Evolutionary conservation across 225 moss, liverwort and hornwort genomes (phyloP).

Genomic region (Climacium dendroides): DNA sequence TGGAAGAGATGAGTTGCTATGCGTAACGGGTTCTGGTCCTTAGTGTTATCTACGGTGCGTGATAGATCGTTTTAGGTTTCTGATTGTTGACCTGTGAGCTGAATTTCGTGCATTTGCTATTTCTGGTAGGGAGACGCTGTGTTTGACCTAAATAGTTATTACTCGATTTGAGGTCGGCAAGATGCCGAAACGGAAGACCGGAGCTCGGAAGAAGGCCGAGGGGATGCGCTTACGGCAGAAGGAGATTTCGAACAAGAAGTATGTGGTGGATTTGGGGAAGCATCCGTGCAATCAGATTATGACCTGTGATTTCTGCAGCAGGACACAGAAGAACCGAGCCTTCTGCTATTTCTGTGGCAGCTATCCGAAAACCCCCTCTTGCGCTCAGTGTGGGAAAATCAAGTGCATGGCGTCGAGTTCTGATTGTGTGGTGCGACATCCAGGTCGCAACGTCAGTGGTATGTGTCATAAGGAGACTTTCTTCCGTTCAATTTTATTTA

Average conservation of each 20-base stretch:
- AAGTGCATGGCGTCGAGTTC: slow-evolving; percentile 90
- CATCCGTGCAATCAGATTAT: slow-evolving; percentile 85
- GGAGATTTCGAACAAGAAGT: slow-evolving; percentile 79
- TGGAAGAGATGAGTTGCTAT: neutral
- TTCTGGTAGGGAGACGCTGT: neutral
- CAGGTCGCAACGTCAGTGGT: slow-evolving; percentile 90
- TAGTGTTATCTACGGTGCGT: neutral
- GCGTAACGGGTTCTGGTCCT: neutral
- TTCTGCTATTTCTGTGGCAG: slow-evolving; percentile 95
- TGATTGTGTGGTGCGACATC: slow-evolving; percentile 85
- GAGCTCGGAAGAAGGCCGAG: slow-evolving; percentile 96
- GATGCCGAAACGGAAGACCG: slow-evolving; percentile 99
- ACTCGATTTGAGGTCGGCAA: neutral
- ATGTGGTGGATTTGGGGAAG: slow-evolving; percentile 94
- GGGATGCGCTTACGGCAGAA: slow-evolving; percentile 86
- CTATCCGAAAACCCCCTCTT: slow-evolving; percentile 68
- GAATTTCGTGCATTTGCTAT: neutral
- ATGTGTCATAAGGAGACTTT: neutral
- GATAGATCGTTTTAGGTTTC: neutral
- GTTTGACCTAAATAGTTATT: neutral
- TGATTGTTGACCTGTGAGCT: neutral
- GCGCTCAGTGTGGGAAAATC: slow-evolving; percentile 94
- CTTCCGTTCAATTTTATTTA: neutral
- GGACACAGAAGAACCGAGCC: slow-evolving; percentile 82
- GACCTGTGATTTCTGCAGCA: slow-evolving; percentile 69